phyloP scores from a whole-genome alignment of 352 stramenopile genomes.

The Globisporangium ultimum region DNA sequence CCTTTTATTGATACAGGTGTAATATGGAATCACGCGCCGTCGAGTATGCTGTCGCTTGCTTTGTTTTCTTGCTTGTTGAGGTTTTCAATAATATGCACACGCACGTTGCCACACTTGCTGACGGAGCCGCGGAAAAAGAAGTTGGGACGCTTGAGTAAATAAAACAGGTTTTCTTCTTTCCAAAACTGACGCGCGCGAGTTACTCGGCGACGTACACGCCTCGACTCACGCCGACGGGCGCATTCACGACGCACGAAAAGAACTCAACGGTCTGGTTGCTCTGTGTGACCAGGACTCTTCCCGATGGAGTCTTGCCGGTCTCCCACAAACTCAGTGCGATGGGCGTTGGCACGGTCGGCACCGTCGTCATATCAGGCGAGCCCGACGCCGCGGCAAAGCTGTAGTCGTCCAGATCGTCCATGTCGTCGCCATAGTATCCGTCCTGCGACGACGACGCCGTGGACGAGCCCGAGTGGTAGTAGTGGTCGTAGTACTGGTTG shows the following conservation, averaged over 20 bases:
- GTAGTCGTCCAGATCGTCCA: conserved; percentile 73
- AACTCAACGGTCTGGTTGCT: conserved; percentile 86
- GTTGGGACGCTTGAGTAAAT: conserved; percentile 11
- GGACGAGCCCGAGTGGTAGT: conserved; percentile 76
- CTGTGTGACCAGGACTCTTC: conserved; percentile 67
- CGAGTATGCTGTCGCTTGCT: not conserved
- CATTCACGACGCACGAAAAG: conserved; percentile 79
- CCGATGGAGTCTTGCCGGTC: conserved; percentile 71
- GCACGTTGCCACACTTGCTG: not conserved
- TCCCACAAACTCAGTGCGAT: conserved; percentile 73
- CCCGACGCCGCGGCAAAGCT: conserved; percentile 18
- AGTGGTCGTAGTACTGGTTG: conserved; percentile 38
- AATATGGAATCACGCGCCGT: conserved; percentile 9
- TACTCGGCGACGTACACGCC: conserved; percentile 71
- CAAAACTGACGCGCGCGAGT: conserved; percentile 7
- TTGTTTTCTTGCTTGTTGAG: too few species aligned
- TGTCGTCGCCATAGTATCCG: conserved; percentile 70
- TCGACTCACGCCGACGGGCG: conserved; percentile 39
- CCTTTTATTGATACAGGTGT: conserved; percentile 19
- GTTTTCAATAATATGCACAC: too few species aligned
- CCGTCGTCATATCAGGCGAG: conserved; percentile 69
- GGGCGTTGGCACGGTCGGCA: conserved; percentile 72
- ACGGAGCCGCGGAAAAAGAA: not conserved
- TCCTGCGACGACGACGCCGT: conserved; percentile 79
- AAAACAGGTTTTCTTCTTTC: conserved; percentile 15